A percentile compares a stretch with the other conserved stretches of the same genome.
Evolutionary conservation across 2,329 filamentous ascomycete species (phyloP).

Genomic region (Bipolaris cookei): DNA sequence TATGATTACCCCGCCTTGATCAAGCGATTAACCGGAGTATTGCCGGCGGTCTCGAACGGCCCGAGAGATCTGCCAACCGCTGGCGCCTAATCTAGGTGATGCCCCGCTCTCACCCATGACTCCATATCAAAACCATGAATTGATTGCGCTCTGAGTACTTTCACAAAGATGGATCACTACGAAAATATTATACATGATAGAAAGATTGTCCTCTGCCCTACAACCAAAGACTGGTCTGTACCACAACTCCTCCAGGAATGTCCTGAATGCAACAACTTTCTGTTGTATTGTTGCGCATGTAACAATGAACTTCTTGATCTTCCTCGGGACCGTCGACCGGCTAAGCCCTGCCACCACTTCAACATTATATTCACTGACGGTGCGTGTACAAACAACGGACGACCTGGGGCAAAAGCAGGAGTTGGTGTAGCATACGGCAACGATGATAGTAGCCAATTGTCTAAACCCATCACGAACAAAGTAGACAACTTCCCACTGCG

Average conservation of each 20-base stretch:
- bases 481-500: slow-evolving; percentile 15
- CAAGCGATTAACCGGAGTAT: too few relatives aligned
- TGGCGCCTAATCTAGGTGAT: too few relatives aligned
- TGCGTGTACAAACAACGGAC: background rate
- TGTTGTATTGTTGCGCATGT: background rate
- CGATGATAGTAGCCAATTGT: background rate
- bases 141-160: too few relatives aligned
- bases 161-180: background rate
- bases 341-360: background rate
- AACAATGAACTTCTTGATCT: background rate
- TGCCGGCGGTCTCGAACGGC: too few relatives aligned
- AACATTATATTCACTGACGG: background rate
- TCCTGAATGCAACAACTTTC: background rate
- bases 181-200: background rate
- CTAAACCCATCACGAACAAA: slow-evolving; percentile 14
- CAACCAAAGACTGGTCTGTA: background rate
- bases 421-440: background rate
- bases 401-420: background rate
- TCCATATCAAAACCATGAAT: too few relatives aligned
- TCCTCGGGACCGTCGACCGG: background rate
- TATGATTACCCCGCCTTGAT: too few relatives aligned
- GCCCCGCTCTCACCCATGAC: too few relatives aligned
- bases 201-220: background rate
- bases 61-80: too few relatives aligned
- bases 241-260: background rate